Base-by-base conservation (phyloP, 768 basidiomycete genomes). In the Serendipita sp. region DNA sequence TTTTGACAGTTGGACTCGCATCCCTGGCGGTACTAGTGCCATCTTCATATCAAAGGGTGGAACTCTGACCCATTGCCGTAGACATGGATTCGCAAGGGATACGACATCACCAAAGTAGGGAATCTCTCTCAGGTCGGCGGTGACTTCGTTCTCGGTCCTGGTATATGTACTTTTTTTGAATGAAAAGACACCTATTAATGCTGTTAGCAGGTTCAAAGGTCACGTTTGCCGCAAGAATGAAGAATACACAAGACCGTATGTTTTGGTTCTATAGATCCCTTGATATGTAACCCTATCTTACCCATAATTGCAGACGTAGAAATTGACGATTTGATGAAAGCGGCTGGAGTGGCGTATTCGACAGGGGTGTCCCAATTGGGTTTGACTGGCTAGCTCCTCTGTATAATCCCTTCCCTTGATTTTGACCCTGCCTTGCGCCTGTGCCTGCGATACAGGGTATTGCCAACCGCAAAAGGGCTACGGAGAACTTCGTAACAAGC, bases 81-180 rank as follows among this genome's bases (percentile, higher is more conserved):
- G 56, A 4, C 0, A 23, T 11, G 56, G n/a, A 11, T 60, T 28
- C 35, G 28, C 16, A 11, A 60, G 10, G 8, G 16, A 4, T 10
- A 4, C 56, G 32, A 8, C 23, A 35, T n/a, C n/a, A 28, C 34
- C 56, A 60, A 60, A 28, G 34, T 38, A n/a, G 85, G 84, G 0
- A 82, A 84, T 60, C 68, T 81, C n/a, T 76, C 78, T 0, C 84
- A 86, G 69, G 72, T 84, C 0, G 84, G 84, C 3, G 84, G 83
- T 2, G 84, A 86, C 30, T 85, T 85, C 63, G 71, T 86, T 11
- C 74, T 85, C 58, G 81, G 81, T 23, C 81, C 82, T 18, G 82
- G 82, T 83, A 67, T 36, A 74, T 68, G 35, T 48, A 0, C n/a
- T 44, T 35, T 3, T 36, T 3, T 8, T 10, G 23, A 15, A 11